phyloP scores from a whole-genome alignment of 768 basidiomycete species.

The Tephrocybe sp. region DNA sequence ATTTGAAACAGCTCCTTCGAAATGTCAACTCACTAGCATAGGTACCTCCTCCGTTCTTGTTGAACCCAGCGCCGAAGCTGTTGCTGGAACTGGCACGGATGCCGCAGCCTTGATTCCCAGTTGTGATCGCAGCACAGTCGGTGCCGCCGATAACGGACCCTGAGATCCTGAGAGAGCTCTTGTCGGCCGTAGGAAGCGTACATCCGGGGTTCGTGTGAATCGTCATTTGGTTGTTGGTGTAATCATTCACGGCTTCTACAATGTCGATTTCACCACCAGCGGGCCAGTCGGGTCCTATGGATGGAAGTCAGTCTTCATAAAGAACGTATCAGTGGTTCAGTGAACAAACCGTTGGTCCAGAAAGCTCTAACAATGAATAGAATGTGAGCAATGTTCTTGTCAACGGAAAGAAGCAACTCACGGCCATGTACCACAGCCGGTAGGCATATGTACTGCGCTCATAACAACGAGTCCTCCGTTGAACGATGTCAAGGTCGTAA shows the following conservation, averaged over 20 bases:
- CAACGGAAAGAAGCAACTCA: slow-evolving; percentile 27
- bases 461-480: slow-evolving; percentile 74
- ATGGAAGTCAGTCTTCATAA: slow-evolving; percentile 50
- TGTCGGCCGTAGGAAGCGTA: slow-evolving; percentile 49
- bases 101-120: slow-evolving; percentile 82
- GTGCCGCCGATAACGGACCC: slow-evolving; percentile 69
- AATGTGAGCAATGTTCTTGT: background rate
- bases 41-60: slow-evolving; percentile 81
- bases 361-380: background rate
- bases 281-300: slow-evolving; percentile 62
- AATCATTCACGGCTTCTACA: slow-evolving; percentile 79
- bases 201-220: slow-evolving; percentile 80
- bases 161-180: slow-evolving; percentile 51
- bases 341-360: slow-evolving; percentile 31
- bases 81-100: slow-evolving; percentile 57
- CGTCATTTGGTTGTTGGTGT: slow-evolving; percentile 80
- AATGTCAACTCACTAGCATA: slow-evolving; percentile 72
- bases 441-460: slow-evolving; percentile 88
- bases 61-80: slow-evolving; percentile 87
- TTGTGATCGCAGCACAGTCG: slow-evolving; percentile 70
- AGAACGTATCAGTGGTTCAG: background rate
- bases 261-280: slow-evolving; percentile 78
- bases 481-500: slow-evolving; percentile 60
- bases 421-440: slow-evolving; percentile 89
- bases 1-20: slow-evolving; percentile 1